Conservation (phyloP, 2,329 filamentous ascomycete genomes). For the Mycocentrospora acerina region DNA sequence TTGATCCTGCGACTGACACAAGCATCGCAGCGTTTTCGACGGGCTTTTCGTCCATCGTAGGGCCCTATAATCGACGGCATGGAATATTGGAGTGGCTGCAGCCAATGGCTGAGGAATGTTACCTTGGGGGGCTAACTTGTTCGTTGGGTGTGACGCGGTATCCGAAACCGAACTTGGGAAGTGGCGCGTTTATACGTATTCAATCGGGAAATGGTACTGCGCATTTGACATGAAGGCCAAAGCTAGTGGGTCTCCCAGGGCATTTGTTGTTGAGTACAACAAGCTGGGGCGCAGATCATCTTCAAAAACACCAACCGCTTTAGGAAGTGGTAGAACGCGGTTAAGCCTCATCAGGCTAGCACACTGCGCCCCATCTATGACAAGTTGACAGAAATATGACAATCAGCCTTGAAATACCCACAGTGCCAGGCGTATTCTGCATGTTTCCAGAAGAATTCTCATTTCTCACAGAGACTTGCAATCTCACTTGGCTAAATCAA, state of each 20-base stretch:
- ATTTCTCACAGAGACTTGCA: too few species aligned
- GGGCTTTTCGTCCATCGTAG: conserved; percentile 30
- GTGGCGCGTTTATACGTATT: background rate
- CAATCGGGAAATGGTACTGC: conserved; percentile 12
- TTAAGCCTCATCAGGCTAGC: conserved; percentile 11
- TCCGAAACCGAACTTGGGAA: background rate
- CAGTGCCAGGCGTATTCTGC: too few species aligned
- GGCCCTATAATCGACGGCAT: conserved; percentile 25
- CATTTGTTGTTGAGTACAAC: too few species aligned
- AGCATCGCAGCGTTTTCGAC: conserved; percentile 26
- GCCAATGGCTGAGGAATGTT: background rate
- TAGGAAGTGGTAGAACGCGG: conserved; percentile 20
- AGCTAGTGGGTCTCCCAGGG: too few species aligned
- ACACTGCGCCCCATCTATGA: too few species aligned
- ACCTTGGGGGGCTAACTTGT: too few species aligned
- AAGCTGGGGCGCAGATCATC: background rate
- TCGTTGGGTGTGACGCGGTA: too few species aligned
- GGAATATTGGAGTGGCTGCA: background rate
- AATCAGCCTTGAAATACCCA: too few species aligned
- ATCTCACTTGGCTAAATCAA: too few species aligned
- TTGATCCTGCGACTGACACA: conserved; percentile 31
- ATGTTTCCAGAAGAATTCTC: too few species aligned
- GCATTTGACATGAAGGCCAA: too few species aligned
- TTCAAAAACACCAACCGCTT: conserved; percentile 8
- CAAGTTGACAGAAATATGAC: too few species aligned